Conservation (phyloP, 176 grass and related monocot species). For the Saccharum officinarum region DNA sequence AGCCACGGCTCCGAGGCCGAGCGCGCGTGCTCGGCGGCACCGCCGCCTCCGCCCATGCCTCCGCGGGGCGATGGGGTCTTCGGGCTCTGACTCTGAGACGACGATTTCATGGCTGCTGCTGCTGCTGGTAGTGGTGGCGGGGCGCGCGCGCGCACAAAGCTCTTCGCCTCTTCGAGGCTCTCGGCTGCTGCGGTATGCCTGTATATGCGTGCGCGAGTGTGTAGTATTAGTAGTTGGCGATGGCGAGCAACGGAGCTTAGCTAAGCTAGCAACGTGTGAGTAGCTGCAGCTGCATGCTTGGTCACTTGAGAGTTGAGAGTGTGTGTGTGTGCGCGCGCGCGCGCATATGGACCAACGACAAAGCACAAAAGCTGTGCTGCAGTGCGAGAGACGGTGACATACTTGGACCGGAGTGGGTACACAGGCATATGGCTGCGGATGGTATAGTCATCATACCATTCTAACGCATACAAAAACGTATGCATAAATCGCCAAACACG, state of each 20-base stretch:
- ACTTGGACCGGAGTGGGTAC: background rate
- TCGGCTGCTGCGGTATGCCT: background rate
- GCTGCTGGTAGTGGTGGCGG: background rate
- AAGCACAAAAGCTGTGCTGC: background rate
- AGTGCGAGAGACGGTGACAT: background rate
- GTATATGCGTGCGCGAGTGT: background rate
- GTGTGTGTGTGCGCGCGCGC: background rate
- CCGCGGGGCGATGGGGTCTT: conserved; percentile 38
- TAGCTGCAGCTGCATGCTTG: background rate
- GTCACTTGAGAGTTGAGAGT: background rate
- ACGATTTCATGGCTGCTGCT: conserved; percentile 43
- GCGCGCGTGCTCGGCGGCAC: conserved; percentile 23
- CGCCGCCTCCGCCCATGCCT: background rate
- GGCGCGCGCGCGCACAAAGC: background rate
- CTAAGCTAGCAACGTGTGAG: background rate
- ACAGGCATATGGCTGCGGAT: background rate
- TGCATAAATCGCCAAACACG: background rate
- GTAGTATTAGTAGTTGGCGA: background rate
- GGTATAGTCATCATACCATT: background rate
- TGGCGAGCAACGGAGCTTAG: background rate
- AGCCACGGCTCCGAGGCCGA: conserved; percentile 50
- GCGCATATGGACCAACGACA: background rate
- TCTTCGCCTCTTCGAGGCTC: background rate
- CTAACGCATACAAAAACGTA: background rate
- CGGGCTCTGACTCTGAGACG: conserved; percentile 50